A percentile compares a stretch with the other conserved stretches of the same genome.
These are phyloP conservation scores for Diplotaxis tenuifolia DNA, from an alignment of 345 rosid species.

Conservation along the genomic window DNA sequence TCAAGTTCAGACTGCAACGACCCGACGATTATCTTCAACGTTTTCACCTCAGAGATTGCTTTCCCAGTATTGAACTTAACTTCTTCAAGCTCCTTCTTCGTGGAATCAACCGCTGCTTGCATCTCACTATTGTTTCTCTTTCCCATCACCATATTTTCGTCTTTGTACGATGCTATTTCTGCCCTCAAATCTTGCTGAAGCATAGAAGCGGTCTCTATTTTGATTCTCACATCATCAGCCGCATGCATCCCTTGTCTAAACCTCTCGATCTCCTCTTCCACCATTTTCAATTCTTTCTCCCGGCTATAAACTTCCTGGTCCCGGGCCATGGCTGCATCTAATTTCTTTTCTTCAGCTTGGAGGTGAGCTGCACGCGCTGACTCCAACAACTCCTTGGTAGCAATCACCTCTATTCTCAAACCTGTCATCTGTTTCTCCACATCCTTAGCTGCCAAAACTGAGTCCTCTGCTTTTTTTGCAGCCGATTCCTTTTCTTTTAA, in stretches of 20 bases:
- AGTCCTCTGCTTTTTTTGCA: constrained; percentile 62
- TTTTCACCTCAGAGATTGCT: constrained; percentile 65
- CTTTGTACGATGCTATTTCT: constrained; percentile 69
- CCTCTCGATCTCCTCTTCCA: constrained; percentile 74
- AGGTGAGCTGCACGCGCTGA: constrained; percentile 82
- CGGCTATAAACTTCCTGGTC: constrained; percentile 71
- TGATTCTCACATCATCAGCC: constrained; percentile 69
- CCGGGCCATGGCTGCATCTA: constrained; percentile 69
- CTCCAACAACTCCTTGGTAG: constrained; percentile 70
- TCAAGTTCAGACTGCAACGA: constrained; percentile 65
- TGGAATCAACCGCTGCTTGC: constrained; percentile 62
- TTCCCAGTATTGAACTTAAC: constrained; percentile 56
- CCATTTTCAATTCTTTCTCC: constrained; percentile 80
- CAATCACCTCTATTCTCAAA: constrained; percentile 70
- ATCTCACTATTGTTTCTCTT: constrained; percentile 51
- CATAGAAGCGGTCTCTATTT: constrained; percentile 59
- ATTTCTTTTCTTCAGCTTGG: constrained; percentile 81
- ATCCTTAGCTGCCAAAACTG: constrained; percentile 61
- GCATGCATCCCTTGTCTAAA: constrained; percentile 61
- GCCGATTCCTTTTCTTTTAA: constrained; percentile 58
- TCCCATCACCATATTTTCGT: constrained; percentile 34
- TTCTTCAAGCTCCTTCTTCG: constrained; percentile 49
- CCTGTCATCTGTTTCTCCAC: constrained; percentile 85
- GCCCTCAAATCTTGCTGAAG: constrained; percentile 66
- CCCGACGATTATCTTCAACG: constrained; percentile 58